Percentiles rank a stretch among this genome's conserved stretches.
Evolutionary conservation across 176 grass and related monocot species (phyloP).

Genomic region (Otatea glauca): DNA sequence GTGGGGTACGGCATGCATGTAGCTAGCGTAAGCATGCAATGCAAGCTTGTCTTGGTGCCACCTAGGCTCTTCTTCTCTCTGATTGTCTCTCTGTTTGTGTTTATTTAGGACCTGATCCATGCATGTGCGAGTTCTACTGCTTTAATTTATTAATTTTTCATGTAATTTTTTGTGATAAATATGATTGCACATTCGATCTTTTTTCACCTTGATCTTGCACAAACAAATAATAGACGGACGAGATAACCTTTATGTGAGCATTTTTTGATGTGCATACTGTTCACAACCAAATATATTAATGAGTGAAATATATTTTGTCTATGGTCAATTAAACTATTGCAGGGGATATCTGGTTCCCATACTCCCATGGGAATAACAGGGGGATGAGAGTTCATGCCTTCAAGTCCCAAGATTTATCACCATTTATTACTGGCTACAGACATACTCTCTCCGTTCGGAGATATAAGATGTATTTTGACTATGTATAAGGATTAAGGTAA

Average conservation of each 20-base stretch:
- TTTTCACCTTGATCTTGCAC: background rate
- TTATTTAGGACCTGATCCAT: constrained; percentile 38
- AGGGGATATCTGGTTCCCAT: constrained; percentile 50
- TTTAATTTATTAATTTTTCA: constrained; percentile 23
- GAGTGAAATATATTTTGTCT: constrained; percentile 29
- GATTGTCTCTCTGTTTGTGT: constrained; percentile 47
- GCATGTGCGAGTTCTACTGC: constrained; percentile 35
- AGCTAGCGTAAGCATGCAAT: constrained; percentile 24
- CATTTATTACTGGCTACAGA: constrained; percentile 42
- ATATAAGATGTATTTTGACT: no score
- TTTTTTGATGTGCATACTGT: background rate
- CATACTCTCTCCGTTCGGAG: background rate
- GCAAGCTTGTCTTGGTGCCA: constrained; percentile 48
- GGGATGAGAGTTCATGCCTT: constrained; percentile 10
- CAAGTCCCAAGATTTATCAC: constrained; percentile 55
- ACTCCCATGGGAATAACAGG: constrained; percentile 42
- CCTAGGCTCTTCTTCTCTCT: constrained; percentile 55
- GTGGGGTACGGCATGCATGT: constrained; percentile 42
- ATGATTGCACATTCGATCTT: constrained; percentile 8
- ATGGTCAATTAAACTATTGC: constrained; percentile 35
- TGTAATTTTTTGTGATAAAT: background rate
- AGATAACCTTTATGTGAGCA: background rate
- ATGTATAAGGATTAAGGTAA: no score
- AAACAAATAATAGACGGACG: background rate
- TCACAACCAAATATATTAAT: background rate